Base-by-base conservation (phyloP, 2,329 filamentous ascomycete genomes). In the Verticillium isaacii region DNA sequence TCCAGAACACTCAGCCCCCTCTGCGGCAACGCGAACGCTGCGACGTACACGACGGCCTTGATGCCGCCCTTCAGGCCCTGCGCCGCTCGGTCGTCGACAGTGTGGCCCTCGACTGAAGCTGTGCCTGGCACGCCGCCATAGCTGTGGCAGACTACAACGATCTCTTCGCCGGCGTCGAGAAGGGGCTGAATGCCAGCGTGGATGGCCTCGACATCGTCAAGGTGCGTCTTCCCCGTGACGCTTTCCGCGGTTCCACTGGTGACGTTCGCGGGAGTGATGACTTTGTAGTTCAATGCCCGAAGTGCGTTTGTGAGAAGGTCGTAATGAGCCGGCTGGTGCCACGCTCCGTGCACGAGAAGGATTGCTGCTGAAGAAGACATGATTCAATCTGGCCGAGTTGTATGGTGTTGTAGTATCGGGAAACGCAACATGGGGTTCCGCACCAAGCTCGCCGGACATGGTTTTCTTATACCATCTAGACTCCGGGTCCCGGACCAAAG, bases 81-180 rank as follows among this genome's bases (percentile, higher is more conserved):
- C 0, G 63, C 65, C 11, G 62, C 58, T 3, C 72, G 59, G 5
- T 74, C 72, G 1, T 68, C 63, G 32, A 72, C 15, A 3, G 69
- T 68, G 19, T 68, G 59, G 3, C 70, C 70, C 15, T 72, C 68
- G 1, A 62, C 66, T 1, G 68, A 62, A 1, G 67, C 68, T 3
- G 70, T 70, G 2, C 67, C 69, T 0, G 71, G 68, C 6, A 75
- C 69, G 1, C 73, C 74, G 5, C 72, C 73, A n/a, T 68, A 69
- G 29, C 67, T 69, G 29, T 70, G 68, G 11, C 64, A 67, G 0
- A 70, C 37, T 0, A 69, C 8, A 0, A 69, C 50, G 0, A 69
- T 57, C 5, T 58, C n/a, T 32, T 63, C 62, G 0, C 61, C 66
- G 25, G 25, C 25, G 11, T 7, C 52, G 14, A 56, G 32, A 6